Evolutionary conservation across 73 alveolate genomes (phyloP), one percentile per base, ranked within the genome.

Genomic region (Blepharisma stoltei): DNA sequence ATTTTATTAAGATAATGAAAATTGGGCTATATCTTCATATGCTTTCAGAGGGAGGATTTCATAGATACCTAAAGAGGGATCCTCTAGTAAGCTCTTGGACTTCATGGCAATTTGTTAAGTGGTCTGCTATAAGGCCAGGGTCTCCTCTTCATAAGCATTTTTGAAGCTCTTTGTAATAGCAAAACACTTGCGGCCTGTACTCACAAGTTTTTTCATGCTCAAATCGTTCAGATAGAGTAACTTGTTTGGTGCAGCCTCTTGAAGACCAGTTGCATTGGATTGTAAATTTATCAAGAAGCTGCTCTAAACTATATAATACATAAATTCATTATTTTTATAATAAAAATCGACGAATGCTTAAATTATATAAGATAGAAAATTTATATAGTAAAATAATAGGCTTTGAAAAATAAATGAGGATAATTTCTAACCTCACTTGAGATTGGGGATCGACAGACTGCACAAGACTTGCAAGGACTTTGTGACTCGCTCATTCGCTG

Each of bases 21-120:
- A n/a, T n/a, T n/a, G n/a, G n/a, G n/a, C 23, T 11, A 52, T 11
- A 52, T 14, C 27, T 52, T 52, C n/a, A 11, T 52, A 52, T 14
- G 66, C 27, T 52, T 52, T 60, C 76, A 1, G 52, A 20, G 21
- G 76, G 76, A n/a, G 76, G 76, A 27, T n/a, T 60, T 27, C 76
- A 60, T 25, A 60, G 4, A 37, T 21, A 60, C 52, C 76, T n/a
- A 60, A 60, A 60, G 21, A 60, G 37, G 18, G 41, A 60, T 21
- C 18, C 14, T 27, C 76, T 60, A 27, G 55, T 21, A 11, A 60
- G 21, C 4, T 60, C 76, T 60, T 20, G 55, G 3, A 60, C 52
- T 21, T 60, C 49, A 60, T 60, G 76, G 3, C 21, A 21, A 21
- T 21, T 21, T 60, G 21, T 21, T 21, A 60, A 21, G 4, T 60